phyloP scores from a whole-genome alignment of 2,329 filamentous ascomycete species.

The Microdochium nivale region DNA sequence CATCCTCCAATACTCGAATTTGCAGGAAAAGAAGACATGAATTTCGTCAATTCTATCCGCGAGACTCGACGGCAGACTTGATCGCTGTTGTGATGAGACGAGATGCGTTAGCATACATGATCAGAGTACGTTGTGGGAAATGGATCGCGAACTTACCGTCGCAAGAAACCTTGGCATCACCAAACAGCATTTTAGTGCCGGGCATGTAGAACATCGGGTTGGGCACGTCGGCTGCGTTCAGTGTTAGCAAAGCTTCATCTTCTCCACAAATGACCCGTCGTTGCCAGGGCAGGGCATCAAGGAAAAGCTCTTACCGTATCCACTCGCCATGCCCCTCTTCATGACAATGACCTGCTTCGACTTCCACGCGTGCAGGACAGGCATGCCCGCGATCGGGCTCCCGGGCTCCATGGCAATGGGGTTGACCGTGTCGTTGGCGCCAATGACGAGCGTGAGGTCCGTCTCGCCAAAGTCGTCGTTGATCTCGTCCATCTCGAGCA shows the following conservation, averaged over 20 bases:
- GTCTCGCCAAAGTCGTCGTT: conserved; percentile 86
- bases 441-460: conserved; percentile 80
- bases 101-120: neutral
- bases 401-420: conserved; percentile 79
- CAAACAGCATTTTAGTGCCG: conserved; percentile 84
- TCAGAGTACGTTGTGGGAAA: conserved; percentile 2
- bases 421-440: conserved; percentile 89
- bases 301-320: conserved; percentile 57
- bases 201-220: conserved; percentile 95
- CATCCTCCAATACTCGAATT: no score
- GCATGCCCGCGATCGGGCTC: conserved; percentile 84
- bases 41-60: conserved; percentile 12
- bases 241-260: neutral
- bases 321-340: conserved; percentile 84
- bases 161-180: conserved; percentile 76
- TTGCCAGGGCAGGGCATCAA: neutral
- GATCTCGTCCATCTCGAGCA: conserved; percentile 93
- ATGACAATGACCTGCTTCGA: conserved; percentile 88
- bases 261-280: conserved; percentile 1
- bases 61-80: conserved; percentile 27
- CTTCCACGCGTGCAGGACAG: conserved; percentile 88
- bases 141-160: conserved; percentile 48
- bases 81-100: conserved; percentile 21
- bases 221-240: conserved; percentile 63
- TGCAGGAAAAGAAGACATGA: no score